Conservation (phyloP, 2,329 filamentous ascomycete species). For the Colletotrichum theobromicola region DNA sequence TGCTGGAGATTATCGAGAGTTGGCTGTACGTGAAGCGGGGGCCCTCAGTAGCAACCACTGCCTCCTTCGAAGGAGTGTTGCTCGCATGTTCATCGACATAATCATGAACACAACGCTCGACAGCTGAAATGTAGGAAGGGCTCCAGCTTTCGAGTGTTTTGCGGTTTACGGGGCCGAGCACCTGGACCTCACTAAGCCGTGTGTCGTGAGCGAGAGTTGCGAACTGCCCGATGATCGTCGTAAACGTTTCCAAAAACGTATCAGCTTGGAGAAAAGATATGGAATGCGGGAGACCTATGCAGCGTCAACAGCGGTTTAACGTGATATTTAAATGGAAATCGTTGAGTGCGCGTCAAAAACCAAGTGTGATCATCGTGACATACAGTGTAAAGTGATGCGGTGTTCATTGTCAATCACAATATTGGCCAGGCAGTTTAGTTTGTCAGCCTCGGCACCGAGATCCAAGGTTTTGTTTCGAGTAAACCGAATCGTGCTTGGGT, state of each 20-base stretch:
- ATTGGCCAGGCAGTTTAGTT: background rate
- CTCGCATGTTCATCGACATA: background rate
- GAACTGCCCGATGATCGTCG: background rate
- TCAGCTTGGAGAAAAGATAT: background rate
- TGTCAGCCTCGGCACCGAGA: rapidly evolving
- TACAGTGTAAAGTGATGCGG: background rate
- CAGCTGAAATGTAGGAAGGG: background rate
- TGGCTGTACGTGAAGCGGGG: conserved; percentile 42
- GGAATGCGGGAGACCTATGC: background rate
- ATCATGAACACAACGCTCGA: background rate
- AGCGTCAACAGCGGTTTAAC: rapidly evolving
- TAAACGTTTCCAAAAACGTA: background rate
- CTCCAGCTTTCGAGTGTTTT: background rate
- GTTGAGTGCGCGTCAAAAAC: background rate
- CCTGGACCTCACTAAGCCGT: background rate
- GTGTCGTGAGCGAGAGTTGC: background rate
- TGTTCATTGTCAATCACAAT: background rate
- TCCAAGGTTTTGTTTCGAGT: background rate
- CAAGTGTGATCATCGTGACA: rapidly evolving
- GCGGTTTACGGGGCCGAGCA: background rate
- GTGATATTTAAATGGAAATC: background rate
- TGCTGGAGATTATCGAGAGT: conserved; percentile 39
- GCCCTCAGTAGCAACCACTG: background rate
- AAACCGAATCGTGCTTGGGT: background rate
- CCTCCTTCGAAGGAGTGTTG: background rate